phyloP scores from a whole-genome alignment of 805 yeast genomes.

The Sungouiozyma ichnusensis region DNA sequence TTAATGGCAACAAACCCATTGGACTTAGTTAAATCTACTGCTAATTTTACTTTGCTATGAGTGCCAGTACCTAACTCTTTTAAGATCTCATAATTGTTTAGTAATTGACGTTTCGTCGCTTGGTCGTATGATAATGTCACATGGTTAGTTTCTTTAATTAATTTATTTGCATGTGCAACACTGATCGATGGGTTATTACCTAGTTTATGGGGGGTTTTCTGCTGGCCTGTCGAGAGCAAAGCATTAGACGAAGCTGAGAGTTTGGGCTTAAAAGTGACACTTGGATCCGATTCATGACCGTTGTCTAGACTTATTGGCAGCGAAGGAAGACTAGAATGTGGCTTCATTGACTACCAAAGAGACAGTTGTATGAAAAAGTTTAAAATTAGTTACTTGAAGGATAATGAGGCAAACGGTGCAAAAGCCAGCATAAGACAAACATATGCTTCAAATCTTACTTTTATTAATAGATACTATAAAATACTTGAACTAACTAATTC shows the following conservation, averaged over 20 bases:
- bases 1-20: slow-evolving; percentile 80
- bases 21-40: slow-evolving; percentile 49
- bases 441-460: too few relatives aligned
- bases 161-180: neutral
- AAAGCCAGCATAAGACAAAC: too few relatives aligned
- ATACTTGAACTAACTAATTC: too few relatives aligned
- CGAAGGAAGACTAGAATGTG: slow-evolving; percentile 1
- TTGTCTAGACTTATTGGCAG: neutral
- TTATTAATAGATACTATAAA: too few relatives aligned
- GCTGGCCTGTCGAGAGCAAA: slow-evolving; percentile 4
- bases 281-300: neutral
- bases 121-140: slow-evolving; percentile 87
- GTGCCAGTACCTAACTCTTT: slow-evolving; percentile 91
- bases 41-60: slow-evolving; percentile 96
- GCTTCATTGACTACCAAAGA: slow-evolving; percentile 3
- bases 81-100: slow-evolving; percentile 83
- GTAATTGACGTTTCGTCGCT: slow-evolving; percentile 61
- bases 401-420: too few relatives aligned
- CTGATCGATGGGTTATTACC: neutral
- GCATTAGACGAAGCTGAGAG: slow-evolving; percentile 21
- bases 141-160: slow-evolving; percentile 65
- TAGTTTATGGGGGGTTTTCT: neutral
- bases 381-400: too few relatives aligned
- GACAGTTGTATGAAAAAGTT: too few relatives aligned
- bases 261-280: neutral